Conservation (phyloP, 179 eudicot genomes). For the Pouteria campechiana region DNA sequence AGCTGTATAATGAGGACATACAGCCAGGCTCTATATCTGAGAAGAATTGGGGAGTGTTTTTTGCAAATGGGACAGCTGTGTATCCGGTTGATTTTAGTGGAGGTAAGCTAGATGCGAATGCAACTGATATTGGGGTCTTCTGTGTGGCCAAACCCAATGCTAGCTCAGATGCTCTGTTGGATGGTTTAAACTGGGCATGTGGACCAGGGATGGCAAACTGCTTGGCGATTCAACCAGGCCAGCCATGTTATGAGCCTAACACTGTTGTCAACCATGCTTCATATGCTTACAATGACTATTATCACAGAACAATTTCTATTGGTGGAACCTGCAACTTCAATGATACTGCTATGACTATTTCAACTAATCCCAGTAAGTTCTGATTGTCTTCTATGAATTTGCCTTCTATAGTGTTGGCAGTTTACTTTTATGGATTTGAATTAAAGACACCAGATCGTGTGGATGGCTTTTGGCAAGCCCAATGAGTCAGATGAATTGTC, state of each 20-base stretch:
- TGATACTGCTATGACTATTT: constrained; percentile 60
- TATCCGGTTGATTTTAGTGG: constrained; percentile 39
- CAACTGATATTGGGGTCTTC: constrained; percentile 42
- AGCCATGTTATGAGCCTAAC: constrained; percentile 65
- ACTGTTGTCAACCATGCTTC: constrained; percentile 75
- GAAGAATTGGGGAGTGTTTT: constrained; percentile 73
- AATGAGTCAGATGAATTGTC: too few species aligned
- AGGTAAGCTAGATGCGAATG: constrained; percentile 14
- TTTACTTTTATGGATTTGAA: not conserved
- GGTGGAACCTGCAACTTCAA: constrained; percentile 90
- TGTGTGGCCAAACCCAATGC: constrained; percentile 57
- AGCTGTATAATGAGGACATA: constrained; percentile 73
- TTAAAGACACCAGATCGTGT: not conserved
- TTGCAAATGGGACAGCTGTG: constrained; percentile 48
- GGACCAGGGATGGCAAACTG: constrained; percentile 81
- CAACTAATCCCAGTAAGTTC: constrained; percentile 76
- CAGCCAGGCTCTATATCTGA: constrained; percentile 63
- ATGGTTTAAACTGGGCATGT: constrained; percentile 86
- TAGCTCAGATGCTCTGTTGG: constrained; percentile 36
- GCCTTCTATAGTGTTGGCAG: constrained; percentile 1
- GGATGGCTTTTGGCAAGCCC: too few species aligned
- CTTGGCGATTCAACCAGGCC: constrained; percentile 60
- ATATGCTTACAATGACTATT: constrained; percentile 83
- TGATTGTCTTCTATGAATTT: not conserved
- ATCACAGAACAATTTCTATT: constrained; percentile 49